Percentiles rank a stretch among this genome's conserved stretches.
phyloP scores from a whole-genome alignment of 2,329 filamentous ascomycete genomes.

The Aureobasidium sp. region DNA sequence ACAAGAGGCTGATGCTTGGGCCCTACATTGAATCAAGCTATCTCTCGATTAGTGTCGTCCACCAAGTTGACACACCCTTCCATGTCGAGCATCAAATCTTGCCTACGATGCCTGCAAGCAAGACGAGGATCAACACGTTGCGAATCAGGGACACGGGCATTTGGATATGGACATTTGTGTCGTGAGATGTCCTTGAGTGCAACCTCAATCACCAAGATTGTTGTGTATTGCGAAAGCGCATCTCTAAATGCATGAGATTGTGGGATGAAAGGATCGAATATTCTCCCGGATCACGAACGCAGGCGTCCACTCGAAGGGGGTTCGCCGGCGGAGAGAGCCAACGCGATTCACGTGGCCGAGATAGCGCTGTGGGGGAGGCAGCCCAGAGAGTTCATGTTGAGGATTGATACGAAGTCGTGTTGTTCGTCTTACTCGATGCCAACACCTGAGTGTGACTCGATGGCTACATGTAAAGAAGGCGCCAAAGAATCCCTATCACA shows the following conservation, averaged over 20 bases:
- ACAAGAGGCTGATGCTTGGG: neutral
- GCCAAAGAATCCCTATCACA: neutral
- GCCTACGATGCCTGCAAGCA: neutral
- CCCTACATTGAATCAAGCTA: neutral
- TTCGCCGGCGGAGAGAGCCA: too few relatives aligned
- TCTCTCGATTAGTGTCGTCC: neutral
- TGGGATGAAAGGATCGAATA: too few relatives aligned
- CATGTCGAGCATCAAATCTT: neutral
- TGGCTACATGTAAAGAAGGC: conserved; percentile 5
- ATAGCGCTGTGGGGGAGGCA: neutral
- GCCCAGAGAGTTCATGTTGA: too few relatives aligned
- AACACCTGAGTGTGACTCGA: conserved; percentile 7
- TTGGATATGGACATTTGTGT: neutral
- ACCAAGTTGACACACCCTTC: neutral
- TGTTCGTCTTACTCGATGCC: neutral
- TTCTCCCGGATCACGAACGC: too few relatives aligned
- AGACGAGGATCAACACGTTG: too few relatives aligned
- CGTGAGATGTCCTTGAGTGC: neutral
- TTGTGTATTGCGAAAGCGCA: neutral
- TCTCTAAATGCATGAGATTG: neutral
- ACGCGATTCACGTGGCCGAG: neutral
- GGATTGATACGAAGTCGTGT: neutral
- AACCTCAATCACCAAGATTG: neutral
- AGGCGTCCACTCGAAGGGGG: too few relatives aligned
- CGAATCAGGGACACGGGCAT: neutral